Evolutionary conservation across 139 green algal genomes (phyloP).

Genomic region (Closterium sp.): DNA sequence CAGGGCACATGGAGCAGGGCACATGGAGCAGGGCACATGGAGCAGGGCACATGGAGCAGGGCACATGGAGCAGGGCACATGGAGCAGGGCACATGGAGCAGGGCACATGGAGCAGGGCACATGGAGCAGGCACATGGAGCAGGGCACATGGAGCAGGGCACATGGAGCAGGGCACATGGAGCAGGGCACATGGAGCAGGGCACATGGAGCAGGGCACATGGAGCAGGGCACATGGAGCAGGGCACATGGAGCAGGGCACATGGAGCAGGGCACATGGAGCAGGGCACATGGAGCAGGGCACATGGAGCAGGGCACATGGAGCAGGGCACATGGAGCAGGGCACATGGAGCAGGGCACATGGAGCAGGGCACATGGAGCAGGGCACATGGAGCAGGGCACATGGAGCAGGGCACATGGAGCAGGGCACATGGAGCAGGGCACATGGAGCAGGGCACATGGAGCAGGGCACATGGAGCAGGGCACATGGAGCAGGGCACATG

Average conservation of each 20-base stretch:
- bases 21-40: background rate
- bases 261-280: background rate
- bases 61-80: background rate
- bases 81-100: background rate
- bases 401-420: background rate
- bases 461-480: background rate
- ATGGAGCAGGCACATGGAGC: no score
- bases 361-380: background rate
- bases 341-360: background rate
- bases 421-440: background rate
- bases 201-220: background rate
- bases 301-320: background rate
- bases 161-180: background rate
- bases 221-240: background rate
- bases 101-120: background rate
- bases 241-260: background rate
- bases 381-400: background rate
- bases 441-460: background rate
- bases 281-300: background rate
- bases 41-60: background rate
- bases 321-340: background rate
- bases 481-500: background rate
- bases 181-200: background rate
- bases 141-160: background rate
- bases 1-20: background rate